phyloP scores from a whole-genome alignment of 1,284 basidiomycete genomes.

The Coriolopsis trogii region DNA sequence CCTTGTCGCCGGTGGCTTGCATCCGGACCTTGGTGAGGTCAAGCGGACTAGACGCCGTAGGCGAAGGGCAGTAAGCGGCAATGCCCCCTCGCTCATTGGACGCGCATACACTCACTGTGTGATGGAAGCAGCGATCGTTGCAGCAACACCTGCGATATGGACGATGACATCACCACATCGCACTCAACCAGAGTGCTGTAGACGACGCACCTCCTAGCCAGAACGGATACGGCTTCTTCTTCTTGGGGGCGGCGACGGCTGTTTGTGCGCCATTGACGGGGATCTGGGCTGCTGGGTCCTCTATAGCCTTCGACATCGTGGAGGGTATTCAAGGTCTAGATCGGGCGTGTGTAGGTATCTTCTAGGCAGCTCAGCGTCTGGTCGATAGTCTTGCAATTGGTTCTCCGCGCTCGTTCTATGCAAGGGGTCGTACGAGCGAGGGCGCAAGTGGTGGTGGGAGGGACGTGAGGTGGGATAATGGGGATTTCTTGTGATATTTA shows the following conservation, averaged over 20 bases:
- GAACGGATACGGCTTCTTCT: slow-evolving; percentile 79
- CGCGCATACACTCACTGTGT: slow-evolving; percentile 60
- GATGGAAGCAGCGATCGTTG: slow-evolving; percentile 79
- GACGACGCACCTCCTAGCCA: slow-evolving; percentile 71
- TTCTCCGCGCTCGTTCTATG: neutral
- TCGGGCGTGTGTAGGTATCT: slow-evolving; percentile 1
- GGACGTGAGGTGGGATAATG: slow-evolving; percentile 6
- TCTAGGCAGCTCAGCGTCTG: slow-evolving; percentile 7
- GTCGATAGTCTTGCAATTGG: neutral
- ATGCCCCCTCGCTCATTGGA: neutral
- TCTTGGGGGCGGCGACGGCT: slow-evolving; percentile 23
- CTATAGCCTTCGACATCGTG: slow-evolving; percentile 21
- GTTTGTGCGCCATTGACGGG: slow-evolving; percentile 13
- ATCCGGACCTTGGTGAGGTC: slow-evolving; percentile 89
- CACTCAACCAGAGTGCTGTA: neutral
- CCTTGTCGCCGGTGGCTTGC: slow-evolving; percentile 86
- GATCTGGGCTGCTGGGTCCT: slow-evolving; percentile 10
- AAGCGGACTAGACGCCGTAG: slow-evolving; percentile 58
- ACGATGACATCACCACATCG: slow-evolving; percentile 5
- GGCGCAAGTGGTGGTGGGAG: neutral
- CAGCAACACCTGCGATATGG: slow-evolving; percentile 62
- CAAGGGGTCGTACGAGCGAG: slow-evolving; percentile 15
- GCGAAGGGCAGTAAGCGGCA: slow-evolving; percentile 1
- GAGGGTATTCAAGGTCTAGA: slow-evolving; percentile 11
- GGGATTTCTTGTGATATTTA: slow-evolving; percentile 21